Evolutionary conservation across 2,329 filamentous ascomycete genomes (phyloP).

Genomic region (Orbilia quercus): DNA sequence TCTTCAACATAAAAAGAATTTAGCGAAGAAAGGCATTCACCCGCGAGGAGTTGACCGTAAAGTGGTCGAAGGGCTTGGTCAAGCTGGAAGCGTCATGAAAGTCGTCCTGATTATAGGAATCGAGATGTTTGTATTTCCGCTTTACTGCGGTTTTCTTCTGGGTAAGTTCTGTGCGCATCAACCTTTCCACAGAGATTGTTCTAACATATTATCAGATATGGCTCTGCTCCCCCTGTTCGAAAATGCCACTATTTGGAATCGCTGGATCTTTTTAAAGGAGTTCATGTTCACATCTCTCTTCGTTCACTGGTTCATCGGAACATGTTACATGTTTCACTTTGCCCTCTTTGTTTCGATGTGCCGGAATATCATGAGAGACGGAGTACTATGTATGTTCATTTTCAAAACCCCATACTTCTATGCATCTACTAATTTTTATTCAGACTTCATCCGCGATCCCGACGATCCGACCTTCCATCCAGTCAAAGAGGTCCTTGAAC

Average conservation of each 20-base stretch:
- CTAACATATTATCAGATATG: constrained; percentile 68
- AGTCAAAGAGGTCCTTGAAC: constrained; percentile 93
- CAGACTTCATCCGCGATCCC: constrained; percentile 95
- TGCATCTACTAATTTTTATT: constrained; percentile 61
- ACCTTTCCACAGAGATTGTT: constrained; percentile 5
- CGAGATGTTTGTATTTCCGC: constrained; percentile 96
- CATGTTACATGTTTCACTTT: constrained; percentile 99
- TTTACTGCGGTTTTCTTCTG: constrained; percentile 92
- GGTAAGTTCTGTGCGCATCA: constrained; percentile 52
- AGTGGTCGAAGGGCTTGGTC: constrained; percentile 83
- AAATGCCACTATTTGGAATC: constrained; percentile 78
- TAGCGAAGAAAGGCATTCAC: constrained; percentile 64
- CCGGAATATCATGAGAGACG: constrained; percentile 93
- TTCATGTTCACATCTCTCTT: constrained; percentile 92
- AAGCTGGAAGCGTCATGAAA: constrained; percentile 96
- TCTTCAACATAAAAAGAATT: constrained; percentile 72
- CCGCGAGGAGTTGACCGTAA: constrained; percentile 75
- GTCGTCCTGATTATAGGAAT: constrained; percentile 98
- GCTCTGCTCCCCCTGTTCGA: constrained; percentile 91
- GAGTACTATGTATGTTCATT: constrained; percentile 80
- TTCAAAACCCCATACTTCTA: neutral
- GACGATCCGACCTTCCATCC: constrained; percentile 99
- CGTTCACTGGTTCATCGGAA: constrained; percentile 98
- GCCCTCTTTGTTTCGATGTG: constrained; percentile 99
- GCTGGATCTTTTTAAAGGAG: constrained; percentile 79